Evolutionary conservation across 1,284 basidiomycete species (phyloP).

Genomic region (Leccinum griseonigrum): DNA sequence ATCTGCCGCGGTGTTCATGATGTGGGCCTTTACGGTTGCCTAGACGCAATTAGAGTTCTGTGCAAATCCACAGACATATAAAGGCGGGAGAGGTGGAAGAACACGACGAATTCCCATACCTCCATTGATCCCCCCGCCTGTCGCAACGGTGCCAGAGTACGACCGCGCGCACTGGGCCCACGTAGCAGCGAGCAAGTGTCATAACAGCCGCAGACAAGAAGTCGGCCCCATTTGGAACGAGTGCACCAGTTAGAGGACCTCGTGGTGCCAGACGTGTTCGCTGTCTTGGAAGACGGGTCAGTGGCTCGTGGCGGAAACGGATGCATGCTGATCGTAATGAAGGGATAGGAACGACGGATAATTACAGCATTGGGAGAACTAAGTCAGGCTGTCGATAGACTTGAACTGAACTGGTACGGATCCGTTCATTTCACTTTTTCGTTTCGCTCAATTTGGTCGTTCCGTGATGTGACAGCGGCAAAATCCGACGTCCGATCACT

Average conservation of each 20-base stretch:
- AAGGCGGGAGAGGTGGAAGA: conserved; percentile 19
- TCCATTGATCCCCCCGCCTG: conserved; percentile 5
- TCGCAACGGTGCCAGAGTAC: background rate
- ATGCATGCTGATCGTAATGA: conserved; percentile 18
- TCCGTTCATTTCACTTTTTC: conserved; percentile 21
- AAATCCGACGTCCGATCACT: conserved; percentile 54
- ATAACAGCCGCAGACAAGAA: conserved; percentile 10
- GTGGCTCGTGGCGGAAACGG: conserved; percentile 14
- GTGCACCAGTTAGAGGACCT: background rate
- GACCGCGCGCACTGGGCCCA: conserved; percentile 7
- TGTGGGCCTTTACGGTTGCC: conserved; percentile 19
- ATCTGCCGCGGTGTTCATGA: conserved; percentile 30
- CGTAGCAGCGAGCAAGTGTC: conserved; percentile 12
- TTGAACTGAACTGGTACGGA: conserved; percentile 29
- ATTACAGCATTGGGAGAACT: conserved; percentile 14
- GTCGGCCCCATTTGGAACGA: conserved; percentile 4
- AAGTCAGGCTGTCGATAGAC: conserved; percentile 2
- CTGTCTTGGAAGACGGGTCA: conserved; percentile 20
- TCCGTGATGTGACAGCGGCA: conserved; percentile 42
- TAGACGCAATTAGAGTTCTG: conserved; percentile 33
- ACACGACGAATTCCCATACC: conserved; percentile 17
- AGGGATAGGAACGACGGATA: conserved; percentile 4
- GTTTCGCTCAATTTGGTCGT: conserved; percentile 30
- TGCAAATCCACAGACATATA: conserved; percentile 30
- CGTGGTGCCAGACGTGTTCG: conserved; percentile 4